Evolutionary conservation across 1,139 yeast species (phyloP).

Genomic region (Kluyveromyces marxianus): DNA sequence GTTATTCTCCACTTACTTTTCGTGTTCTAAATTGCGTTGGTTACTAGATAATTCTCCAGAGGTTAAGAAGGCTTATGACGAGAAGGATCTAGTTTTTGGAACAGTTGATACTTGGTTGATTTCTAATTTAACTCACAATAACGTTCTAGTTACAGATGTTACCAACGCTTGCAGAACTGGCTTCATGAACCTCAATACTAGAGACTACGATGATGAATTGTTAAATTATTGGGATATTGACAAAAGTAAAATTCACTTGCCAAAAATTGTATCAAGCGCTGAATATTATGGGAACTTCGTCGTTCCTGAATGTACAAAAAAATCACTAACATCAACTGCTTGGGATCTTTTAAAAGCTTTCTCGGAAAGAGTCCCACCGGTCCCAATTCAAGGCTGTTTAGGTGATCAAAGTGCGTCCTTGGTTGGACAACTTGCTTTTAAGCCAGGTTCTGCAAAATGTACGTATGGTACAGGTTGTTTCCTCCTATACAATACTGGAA

Average conservation of each 20-base stretch:
- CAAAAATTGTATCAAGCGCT: conserved; percentile 74
- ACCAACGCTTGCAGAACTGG: conserved; percentile 90
- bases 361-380: conserved; percentile 30
- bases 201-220: conserved; percentile 68
- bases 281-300: conserved; percentile 70
- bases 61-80: conserved; percentile 64
- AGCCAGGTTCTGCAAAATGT: conserved; percentile 83
- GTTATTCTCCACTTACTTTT: conserved; percentile 73
- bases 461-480: conserved; percentile 98
- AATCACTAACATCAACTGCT: conserved; percentile 49
- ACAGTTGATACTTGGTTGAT: conserved; percentile 94
- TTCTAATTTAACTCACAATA: conserved; percentile 72
- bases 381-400: conserved; percentile 82
- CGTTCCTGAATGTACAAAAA: conserved; percentile 46
- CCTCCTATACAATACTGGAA: conserved; percentile 81
- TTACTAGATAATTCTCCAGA: conserved; percentile 68
- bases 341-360: conserved; percentile 17
- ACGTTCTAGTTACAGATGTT: conserved; percentile 72
- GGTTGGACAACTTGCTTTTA: conserved; percentile 85
- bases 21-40: conserved; percentile 90
- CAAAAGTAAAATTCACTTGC: conserved; percentile 58
- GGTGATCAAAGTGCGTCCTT: conserved; percentile 95
- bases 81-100: conserved; percentile 81
- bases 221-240: conserved; percentile 77
- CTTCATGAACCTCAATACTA: conserved; percentile 76